Percentiles rank a stretch among this genome's conserved stretches.
Evolutionary conservation across 495 filamentous ascomycete species (phyloP).

Genomic region (Podospora sp.): DNA sequence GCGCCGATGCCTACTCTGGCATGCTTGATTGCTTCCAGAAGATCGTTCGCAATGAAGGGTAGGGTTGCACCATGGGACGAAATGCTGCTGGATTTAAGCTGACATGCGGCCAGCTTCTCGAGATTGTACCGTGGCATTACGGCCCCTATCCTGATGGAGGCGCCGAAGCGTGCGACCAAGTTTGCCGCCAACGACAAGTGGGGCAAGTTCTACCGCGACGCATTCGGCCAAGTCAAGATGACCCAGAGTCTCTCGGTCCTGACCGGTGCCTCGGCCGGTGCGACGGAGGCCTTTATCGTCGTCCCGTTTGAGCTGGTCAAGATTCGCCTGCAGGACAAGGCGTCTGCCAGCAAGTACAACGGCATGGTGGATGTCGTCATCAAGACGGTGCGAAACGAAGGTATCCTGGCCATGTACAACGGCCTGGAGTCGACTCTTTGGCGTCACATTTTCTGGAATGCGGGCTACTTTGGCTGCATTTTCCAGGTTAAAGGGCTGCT

Average conservation of each 20-base stretch:
- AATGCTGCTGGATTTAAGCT: not conserved
- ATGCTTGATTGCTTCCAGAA: slow-evolving; percentile 98
- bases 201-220: slow-evolving; percentile 84
- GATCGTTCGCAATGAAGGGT: slow-evolving; percentile 95
- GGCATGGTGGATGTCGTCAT: slow-evolving; percentile 88
- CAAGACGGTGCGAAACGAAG: slow-evolving; percentile 81
- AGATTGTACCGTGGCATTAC: slow-evolving; percentile 93
- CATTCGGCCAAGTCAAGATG: slow-evolving; percentile 83
- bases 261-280: slow-evolving; percentile 91
- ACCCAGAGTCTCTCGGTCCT: slow-evolving; percentile 86
- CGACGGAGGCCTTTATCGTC: slow-evolving; percentile 88
- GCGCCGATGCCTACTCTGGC: slow-evolving; percentile 84
- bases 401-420: slow-evolving; percentile 88
- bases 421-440: slow-evolving; percentile 94
- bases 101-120: slow-evolving; percentile 62
- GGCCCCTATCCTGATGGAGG: slow-evolving; percentile 97
- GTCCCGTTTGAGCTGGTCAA: slow-evolving; percentile 95
- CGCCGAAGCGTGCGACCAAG: slow-evolving; percentile 96
- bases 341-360: slow-evolving; percentile 90
- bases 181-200: slow-evolving; percentile 99
- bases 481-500: slow-evolving; percentile 88
- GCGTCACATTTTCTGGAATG: slow-evolving; percentile 97
- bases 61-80: slow-evolving; percentile 28
- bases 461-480: slow-evolving; percentile 97
- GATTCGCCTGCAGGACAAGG: slow-evolving; percentile 94